Evolutionary conservation across 164 flowering plant species (phyloP).

Genomic region (Berberis vulgaris): DNA sequence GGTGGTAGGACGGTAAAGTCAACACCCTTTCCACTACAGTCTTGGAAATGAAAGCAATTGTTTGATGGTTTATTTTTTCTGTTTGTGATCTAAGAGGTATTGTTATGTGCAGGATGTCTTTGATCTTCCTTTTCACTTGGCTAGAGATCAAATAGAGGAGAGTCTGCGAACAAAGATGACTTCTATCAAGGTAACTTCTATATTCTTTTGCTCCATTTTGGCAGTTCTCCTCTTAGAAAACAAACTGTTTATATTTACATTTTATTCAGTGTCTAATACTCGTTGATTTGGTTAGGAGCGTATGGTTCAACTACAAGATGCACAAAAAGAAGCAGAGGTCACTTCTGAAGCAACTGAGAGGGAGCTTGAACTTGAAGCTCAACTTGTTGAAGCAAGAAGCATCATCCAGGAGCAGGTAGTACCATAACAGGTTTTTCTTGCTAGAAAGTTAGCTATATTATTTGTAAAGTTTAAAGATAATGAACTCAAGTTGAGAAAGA

Average conservation of each 20-base stretch:
- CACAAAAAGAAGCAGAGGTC: constrained; percentile 85
- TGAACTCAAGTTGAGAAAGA: too few relatives aligned
- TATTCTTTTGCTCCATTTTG: neutral
- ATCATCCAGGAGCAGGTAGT: constrained; percentile 97
- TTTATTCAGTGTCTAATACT: neutral
- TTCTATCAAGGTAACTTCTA: constrained; percentile 68
- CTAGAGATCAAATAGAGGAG: constrained; percentile 93
- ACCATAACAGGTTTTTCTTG: neutral
- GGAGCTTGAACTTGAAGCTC: constrained; percentile 99
- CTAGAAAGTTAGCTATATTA: neutral
- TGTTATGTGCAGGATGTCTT: constrained; percentile 73
- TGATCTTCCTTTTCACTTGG: constrained; percentile 96
- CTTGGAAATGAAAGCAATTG: neutral
- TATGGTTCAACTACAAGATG: constrained; percentile 87
- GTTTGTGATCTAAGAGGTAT: neutral
- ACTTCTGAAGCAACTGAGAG: constrained; percentile 94
- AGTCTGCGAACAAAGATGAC: constrained; percentile 84
- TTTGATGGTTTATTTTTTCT: neutral
- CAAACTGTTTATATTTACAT: neutral
- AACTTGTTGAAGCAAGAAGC: constrained; percentile 98
- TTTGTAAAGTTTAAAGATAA: neutral
- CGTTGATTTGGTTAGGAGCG: constrained; percentile 48
- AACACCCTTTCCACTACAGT: neutral
- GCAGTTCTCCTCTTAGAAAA: neutral
- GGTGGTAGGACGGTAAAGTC: constrained; percentile 84